Evolutionary conservation across 1,284 basidiomycete species (phyloP), one percentile per base, ranked within the genome.

Genomic region (Ustilago esculenta): DNA sequence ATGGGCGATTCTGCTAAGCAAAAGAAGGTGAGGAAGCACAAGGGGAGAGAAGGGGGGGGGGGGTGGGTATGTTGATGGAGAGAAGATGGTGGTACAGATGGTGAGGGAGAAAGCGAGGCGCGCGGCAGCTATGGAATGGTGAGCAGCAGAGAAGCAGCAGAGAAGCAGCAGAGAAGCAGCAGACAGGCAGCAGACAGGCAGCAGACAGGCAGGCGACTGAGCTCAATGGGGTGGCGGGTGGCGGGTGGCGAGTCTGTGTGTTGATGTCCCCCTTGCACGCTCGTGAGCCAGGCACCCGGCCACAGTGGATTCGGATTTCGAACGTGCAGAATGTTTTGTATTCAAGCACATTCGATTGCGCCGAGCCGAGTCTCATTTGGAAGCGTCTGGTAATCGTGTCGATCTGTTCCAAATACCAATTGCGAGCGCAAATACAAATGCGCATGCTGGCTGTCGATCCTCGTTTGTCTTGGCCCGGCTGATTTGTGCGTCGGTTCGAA

Each of bases 381-480:
- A 29, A 44, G 42, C 29, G 42, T 44, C 42, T 32, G 5, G n/a
- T 9, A 15, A 25, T 5, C 10, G 5, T 44, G 41, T 49, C 54
- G 34, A 44, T 49, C 41, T 34, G 18, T 15, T 33, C 20, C 11
- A 18, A 12, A 18, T 20, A 20, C 8, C 25, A 27, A 20, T 8
- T n/a, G 9, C 4, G 14, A 24, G 24, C 17, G 11, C 21, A 35
- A 39, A 37, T 27, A 33, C n/a, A 34, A 10, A 18, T 11, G 17
- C 33, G 35, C 42, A 53, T 55, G 53, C 45, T 21, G 21, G 33
- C 20, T 43, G 49, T 46, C 49, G 43, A 59, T 58, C 48, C 54
- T 34, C 25, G n/a, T 20, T 17, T 30, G 12, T 11, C 24, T 45
- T 32, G 34, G 9, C 27, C 27, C 27, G 7, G 8, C 17, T 32